Evolutionary conservation across 2,329 filamentous ascomycete species (phyloP).

Genomic region (Drechslerella stenobrocha): DNA sequence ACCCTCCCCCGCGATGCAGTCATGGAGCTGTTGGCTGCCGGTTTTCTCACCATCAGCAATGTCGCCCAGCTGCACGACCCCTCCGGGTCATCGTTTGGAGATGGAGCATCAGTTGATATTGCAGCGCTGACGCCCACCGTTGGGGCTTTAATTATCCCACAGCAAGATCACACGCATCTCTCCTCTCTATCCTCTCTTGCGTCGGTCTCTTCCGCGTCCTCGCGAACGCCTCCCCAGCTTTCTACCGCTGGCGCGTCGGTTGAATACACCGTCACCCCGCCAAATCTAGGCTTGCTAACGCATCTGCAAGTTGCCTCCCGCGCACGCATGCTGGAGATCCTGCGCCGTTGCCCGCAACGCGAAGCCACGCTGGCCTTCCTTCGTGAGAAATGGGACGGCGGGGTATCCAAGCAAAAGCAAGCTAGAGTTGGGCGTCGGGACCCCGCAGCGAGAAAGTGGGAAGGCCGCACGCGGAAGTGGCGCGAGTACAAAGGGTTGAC

Average conservation of each 20-base stretch:
- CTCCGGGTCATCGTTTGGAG: too few relatives aligned
- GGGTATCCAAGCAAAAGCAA: conserved; percentile 40
- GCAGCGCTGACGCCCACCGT: conserved; percentile 34
- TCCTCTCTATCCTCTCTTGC: conserved; percentile 35
- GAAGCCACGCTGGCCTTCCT: conserved; percentile 29
- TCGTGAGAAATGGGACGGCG: conserved; percentile 42
- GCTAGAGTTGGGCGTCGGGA: neutral
- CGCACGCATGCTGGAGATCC: conserved; percentile 28
- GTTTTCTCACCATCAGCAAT: conserved; percentile 39
- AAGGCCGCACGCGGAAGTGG: conserved; percentile 47
- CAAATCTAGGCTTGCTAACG: conserved; percentile 33
- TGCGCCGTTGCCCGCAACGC: conserved; percentile 30
- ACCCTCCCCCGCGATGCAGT: conserved; percentile 18
- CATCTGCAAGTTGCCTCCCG: conserved; percentile 20
- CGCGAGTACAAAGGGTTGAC: conserved; percentile 32
- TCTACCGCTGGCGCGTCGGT: neutral
- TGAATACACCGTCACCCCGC: conserved; percentile 43
- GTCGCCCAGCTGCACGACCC: neutral
- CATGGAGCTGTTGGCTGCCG: conserved; percentile 31
- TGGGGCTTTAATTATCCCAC: conserved; percentile 11
- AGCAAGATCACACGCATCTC: conserved; percentile 34
- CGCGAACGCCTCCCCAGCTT: neutral
- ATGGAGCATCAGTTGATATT: conserved; percentile 21
- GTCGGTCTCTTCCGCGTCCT: conserved; percentile 21
- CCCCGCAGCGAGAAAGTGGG: conserved; percentile 28